Conservation (phyloP, 495 filamentous ascomycete genomes). For the Penicillium cosmopolitanum region DNA sequence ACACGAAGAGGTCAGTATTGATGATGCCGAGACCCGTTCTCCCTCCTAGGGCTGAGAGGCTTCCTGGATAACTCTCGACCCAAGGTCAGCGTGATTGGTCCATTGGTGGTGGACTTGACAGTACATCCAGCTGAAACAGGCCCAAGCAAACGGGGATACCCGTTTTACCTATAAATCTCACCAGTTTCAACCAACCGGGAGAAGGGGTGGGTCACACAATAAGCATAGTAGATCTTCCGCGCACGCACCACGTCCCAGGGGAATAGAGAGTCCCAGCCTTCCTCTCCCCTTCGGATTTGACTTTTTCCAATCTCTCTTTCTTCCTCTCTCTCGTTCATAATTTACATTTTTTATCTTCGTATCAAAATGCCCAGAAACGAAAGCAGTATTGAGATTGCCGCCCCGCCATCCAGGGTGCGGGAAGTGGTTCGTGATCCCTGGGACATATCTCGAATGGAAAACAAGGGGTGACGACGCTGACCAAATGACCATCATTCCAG, state of each 20-base stretch:
- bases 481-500: conserved; percentile 10
- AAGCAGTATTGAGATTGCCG: conserved; percentile 33
- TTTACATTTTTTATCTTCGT: neutral
- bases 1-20: too few relatives aligned
- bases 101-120: too few relatives aligned
- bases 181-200: neutral
- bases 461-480: neutral
- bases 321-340: neutral
- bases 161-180: neutral
- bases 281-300: neutral
- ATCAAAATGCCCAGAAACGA: conserved; percentile 22
- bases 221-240: conserved; percentile 5
- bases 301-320: neutral
- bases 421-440: conserved; percentile 26
- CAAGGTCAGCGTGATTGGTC: too few relatives aligned
- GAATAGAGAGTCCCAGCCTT: neutral
- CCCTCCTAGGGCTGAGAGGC: too few relatives aligned
- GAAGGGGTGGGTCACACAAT: conserved; percentile 1
- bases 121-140: neutral
- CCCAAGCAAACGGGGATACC: neutral
- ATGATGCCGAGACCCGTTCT: too few relatives aligned
- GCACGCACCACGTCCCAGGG: neutral
- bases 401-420: conserved; percentile 33
- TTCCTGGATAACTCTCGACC: too few relatives aligned
- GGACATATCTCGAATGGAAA: neutral